A percentile compares a stretch with the other conserved stretches of the same genome.
Conservation (phyloP, 129 eudicot species). For the Pulicaria dysenterica region DNA sequence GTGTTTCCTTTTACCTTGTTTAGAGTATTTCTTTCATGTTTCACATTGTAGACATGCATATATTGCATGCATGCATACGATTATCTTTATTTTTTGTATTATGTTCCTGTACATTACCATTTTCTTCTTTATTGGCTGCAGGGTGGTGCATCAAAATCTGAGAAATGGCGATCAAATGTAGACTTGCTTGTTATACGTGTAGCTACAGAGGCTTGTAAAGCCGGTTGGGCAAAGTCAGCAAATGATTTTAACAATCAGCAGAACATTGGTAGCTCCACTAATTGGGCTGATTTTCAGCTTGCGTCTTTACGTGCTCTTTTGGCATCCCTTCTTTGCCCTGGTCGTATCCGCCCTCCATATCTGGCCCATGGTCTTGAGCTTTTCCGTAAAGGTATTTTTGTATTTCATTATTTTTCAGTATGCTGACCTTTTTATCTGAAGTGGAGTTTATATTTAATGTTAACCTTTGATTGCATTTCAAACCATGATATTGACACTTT, state of each 20-base stretch:
- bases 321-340: slow-evolving; percentile 87
- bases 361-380: slow-evolving; percentile 73
- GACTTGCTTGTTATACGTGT: slow-evolving; percentile 58
- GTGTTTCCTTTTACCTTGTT: not conserved
- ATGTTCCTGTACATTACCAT: not conserved
- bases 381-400: slow-evolving; percentile 62
- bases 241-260: slow-evolving; percentile 17
- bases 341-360: slow-evolving; percentile 66
- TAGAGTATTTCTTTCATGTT: too few species aligned
- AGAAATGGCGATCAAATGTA: slow-evolving; percentile 68
- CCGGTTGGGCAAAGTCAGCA: slow-evolving; percentile 61
- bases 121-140: slow-evolving; percentile 28
- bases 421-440: not conserved
- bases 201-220: slow-evolving; percentile 67
- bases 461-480: not conserved
- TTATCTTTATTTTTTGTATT: not conserved
- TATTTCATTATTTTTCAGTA: not conserved
- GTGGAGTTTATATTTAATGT: not conserved
- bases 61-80: not conserved
- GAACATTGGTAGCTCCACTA: slow-evolving; percentile 19
- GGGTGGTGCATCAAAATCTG: slow-evolving; percentile 82
- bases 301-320: slow-evolving; percentile 85
- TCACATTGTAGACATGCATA: not conserved
- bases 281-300: slow-evolving; percentile 71
- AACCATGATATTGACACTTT: not conserved